phyloP scores from a whole-genome alignment of 495 filamentous ascomycete species.

The Oidiodendron maius region DNA sequence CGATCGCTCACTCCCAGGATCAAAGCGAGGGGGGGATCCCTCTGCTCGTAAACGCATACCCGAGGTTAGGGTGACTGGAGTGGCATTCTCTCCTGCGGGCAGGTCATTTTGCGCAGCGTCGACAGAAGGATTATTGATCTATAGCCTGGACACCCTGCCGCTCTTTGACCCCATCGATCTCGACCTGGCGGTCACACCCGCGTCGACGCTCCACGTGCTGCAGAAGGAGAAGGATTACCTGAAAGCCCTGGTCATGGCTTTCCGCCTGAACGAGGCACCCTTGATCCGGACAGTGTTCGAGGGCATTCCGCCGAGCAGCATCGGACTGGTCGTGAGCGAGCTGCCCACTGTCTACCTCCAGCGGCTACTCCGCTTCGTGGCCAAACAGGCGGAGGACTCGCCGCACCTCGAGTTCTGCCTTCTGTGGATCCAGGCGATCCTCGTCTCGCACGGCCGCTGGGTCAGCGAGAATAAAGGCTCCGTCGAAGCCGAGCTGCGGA shows the following conservation, averaged over 20 bases:
- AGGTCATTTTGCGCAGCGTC: constrained; percentile 90
- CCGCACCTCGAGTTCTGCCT: constrained; percentile 93
- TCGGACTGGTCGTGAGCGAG: constrained; percentile 69
- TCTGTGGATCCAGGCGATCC: constrained; percentile 81
- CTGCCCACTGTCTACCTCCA: constrained; percentile 84
- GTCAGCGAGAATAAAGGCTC: constrained; percentile 70
- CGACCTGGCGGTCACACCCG: constrained; percentile 84
- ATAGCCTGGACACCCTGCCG: constrained; percentile 74
- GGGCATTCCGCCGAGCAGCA: constrained; percentile 67
- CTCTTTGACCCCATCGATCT: constrained; percentile 95
- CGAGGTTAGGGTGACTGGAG: constrained; percentile 78
- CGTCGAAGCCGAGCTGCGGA: constrained; percentile 74
- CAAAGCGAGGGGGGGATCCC: constrained; percentile 74
- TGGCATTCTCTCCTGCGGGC: constrained; percentile 84
- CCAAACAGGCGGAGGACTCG: constrained; percentile 76
- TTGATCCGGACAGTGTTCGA: constrained; percentile 82
- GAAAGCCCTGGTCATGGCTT: constrained; percentile 93
- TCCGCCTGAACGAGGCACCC: constrained; percentile 78
- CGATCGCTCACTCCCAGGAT: constrained; percentile 80
- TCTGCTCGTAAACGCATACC: constrained; percentile 67
- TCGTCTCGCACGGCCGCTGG: constrained; percentile 76
- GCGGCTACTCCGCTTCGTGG: constrained; percentile 77
- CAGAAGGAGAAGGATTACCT: constrained; percentile 71
- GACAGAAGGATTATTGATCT: constrained; percentile 90
- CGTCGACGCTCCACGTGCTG: constrained; percentile 70